phyloP scores from a whole-genome alignment of 257 asterid species.

The Petrea volubilis region DNA sequence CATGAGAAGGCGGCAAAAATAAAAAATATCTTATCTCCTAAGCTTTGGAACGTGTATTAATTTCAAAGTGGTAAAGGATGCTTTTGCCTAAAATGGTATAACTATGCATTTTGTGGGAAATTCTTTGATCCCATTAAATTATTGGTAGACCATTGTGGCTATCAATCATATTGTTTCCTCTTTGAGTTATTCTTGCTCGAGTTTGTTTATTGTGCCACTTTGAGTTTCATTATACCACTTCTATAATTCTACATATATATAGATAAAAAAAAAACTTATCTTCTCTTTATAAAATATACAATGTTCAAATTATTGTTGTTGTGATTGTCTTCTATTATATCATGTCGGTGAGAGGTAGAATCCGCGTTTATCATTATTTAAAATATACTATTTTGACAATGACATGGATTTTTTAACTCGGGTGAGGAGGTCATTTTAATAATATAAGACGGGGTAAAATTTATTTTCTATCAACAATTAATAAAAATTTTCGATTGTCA shows the following conservation, averaged over 20 bases:
- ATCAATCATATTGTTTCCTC: constrained; percentile 32
- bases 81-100: constrained; percentile 37
- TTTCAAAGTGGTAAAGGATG: constrained; percentile 27
- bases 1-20: constrained; percentile 20
- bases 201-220: constrained; percentile 4
- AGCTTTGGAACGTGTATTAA: constrained; percentile 40
- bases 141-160: constrained; percentile 26
- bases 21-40: constrained; percentile 34
- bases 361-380: too few relatives aligned
- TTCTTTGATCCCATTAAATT: constrained; percentile 23
- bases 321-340: too few relatives aligned
- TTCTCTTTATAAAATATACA: not conserved
- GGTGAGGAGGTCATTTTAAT: too few relatives aligned
- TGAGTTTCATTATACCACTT: not conserved
- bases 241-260: not conserved
- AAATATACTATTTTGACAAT: too few relatives aligned
- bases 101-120: constrained; percentile 26
- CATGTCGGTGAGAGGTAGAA: too few relatives aligned
- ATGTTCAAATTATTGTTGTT: too few relatives aligned
- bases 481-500: too few relatives aligned
- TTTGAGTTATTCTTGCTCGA: constrained; percentile 20
- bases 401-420: too few relatives aligned
- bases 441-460: too few relatives aligned
- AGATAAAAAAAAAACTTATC: not conserved
- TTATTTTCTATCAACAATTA: too few relatives aligned